Base-by-base conservation (phyloP, 441 rosid genomes). In the Raphanus hybrid region DNA sequence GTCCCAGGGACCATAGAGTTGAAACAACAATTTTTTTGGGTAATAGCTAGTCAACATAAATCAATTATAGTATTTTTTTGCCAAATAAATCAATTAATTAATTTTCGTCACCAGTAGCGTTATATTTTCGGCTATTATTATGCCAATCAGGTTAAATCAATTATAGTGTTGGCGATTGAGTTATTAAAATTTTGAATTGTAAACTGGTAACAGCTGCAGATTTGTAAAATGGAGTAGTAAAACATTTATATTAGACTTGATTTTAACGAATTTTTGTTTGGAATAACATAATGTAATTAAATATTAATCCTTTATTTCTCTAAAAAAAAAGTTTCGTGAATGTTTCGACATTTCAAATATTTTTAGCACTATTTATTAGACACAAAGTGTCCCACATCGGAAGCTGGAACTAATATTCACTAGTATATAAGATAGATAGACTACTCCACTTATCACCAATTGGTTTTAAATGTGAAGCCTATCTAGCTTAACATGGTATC, bases 1-100 rank as follows among this genome's bases (percentile, higher is more conserved):
- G 8, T 62, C 23, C 45, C 4, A 14, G 20, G 71, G 55, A 55
- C 70, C 75, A 70, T n/a, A 75, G 29, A 34, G 41, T 20, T 26
- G 4, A 67, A 64, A 41, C 48, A 41, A 41, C 12, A 41, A 3
- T 41, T 41, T 41, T 35, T 41, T 41, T 41, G 48, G 32, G 70
- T 50, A 62, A 2, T 20, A 60, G 50, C 69, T 35, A 37, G 43
- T 69, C 64, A 50, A 7, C 65, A 26, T 5, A 27, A 64, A 39
- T 63, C 59, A 15, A 16, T 23, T 23, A 23, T 23, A 23, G 26
- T 23, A 23, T 23, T 23, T 23, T 20, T 23, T 23, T 23, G 26
- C 26, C 26, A 23, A 23, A 23, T 23, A 23, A 23, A 23, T 23
- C 26, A 0, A 23, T 23, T 23, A 23, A 23, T 23, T 23, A 23